These are phyloP conservation scores for Colletotrichum navitas DNA, from an alignment of 2,329 filamentous ascomycete genomes.

Conservation along the genomic window DNA sequence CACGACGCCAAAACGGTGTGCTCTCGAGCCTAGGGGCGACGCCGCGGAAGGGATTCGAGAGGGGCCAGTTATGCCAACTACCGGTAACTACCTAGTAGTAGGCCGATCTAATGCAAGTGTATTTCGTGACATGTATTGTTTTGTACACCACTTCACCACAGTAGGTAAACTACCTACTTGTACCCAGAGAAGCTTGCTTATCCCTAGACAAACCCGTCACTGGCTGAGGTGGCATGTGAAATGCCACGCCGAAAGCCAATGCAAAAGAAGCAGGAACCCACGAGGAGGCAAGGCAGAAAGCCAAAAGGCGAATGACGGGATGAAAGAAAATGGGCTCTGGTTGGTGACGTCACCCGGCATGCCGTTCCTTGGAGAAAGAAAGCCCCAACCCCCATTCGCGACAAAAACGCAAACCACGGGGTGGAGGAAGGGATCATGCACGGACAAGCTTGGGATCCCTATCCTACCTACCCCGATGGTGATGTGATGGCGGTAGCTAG, in stretches of 20 bases:
- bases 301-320: conserved; percentile 49
- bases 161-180: neutral
- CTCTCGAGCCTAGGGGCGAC: neutral
- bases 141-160: neutral
- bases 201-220: conserved; percentile 9
- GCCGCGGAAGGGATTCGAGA: neutral
- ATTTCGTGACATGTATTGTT: neutral
- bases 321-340: conserved; percentile 39
- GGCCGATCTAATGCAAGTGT: conserved; percentile 7
- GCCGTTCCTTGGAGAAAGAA: conserved; percentile 35
- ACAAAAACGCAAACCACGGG: conserved; percentile 24
- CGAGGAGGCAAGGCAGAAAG: conserved; percentile 10
- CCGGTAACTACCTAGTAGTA: too few relatives aligned
- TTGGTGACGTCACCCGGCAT: conserved; percentile 33
- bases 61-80: neutral
- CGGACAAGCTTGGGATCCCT: conserved; percentile 3
- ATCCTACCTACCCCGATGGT: neutral
- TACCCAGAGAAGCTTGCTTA: conserved; percentile 21
- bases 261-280: conserved; percentile 23
- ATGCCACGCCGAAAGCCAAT: conserved; percentile 26
- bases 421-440: conserved; percentile 13
- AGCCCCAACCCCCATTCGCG: conserved; percentile 35
- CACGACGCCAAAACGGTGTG: conserved; percentile 5
- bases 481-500: conserved; percentile 9
- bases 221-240: conserved; percentile 35